Percentiles rank a stretch among this genome's conserved stretches.
Conservation (phyloP, 2,329 filamentous ascomycete genomes). For the Elsinoe ampelina region DNA sequence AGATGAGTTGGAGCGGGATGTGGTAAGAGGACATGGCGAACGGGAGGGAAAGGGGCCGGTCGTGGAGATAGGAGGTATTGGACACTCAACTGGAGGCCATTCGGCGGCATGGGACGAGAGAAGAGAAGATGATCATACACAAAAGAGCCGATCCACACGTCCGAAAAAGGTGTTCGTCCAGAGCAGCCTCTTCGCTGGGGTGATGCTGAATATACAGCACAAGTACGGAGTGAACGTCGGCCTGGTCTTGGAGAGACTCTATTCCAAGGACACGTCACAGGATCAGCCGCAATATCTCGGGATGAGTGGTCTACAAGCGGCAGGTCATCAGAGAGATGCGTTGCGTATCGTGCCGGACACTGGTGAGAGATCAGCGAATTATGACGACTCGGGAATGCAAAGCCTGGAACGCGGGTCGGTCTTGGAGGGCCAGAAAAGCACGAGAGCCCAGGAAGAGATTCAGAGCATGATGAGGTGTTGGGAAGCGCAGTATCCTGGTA, state of each 20-base stretch:
- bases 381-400: too few relatives aligned
- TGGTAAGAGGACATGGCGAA: not conserved
- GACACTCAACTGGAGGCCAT: too few relatives aligned
- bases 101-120: not conserved
- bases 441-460: not conserved
- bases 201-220: conserved; percentile 6
- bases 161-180: not conserved
- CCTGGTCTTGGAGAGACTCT: not conserved
- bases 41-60: not conserved
- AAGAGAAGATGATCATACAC: not conserved
- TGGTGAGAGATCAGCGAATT: too few relatives aligned
- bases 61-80: not conserved
- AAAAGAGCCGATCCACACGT: not conserved
- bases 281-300: not conserved
- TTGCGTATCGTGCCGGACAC: too few relatives aligned
- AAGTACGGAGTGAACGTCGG: conserved; percentile 2
- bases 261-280: not conserved
- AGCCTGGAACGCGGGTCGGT: too few relatives aligned
- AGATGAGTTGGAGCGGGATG: not conserved
- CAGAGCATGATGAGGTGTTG: not conserved
- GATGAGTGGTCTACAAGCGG: not conserved
- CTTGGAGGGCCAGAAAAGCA: too few relatives aligned
- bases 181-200: conserved; percentile 5
- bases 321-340: not conserved
- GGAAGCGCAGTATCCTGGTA: not conserved